Percentiles rank a stretch among this genome's conserved stretches.
Conservation (phyloP, 148 eudicot species). For the Chenopodium suecicum region DNA sequence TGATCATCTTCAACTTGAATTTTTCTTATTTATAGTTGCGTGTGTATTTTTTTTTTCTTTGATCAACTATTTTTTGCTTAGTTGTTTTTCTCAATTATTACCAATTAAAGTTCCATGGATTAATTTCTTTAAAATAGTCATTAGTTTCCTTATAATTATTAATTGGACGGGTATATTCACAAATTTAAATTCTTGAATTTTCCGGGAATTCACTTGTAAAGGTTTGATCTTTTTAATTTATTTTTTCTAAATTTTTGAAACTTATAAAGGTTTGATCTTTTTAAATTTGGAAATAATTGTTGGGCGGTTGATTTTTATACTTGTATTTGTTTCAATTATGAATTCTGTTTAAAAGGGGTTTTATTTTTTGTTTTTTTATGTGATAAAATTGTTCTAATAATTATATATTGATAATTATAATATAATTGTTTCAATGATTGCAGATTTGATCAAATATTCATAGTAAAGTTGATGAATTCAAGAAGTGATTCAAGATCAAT, state of each 20-base stretch:
- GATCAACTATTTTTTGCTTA: not conserved
- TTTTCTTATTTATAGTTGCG: not conserved
- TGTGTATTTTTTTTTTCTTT: not conserved
- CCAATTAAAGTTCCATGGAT: no score
- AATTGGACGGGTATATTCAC: not conserved
- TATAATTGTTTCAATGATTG: not conserved
- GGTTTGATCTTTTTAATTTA: no score
- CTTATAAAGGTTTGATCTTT: not conserved
- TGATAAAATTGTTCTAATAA: no score
- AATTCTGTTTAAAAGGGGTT: no score
- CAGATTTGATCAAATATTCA: conserved; percentile 22
- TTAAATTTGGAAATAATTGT: not conserved
- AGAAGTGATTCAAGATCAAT: conserved; percentile 24
- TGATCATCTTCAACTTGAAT: not conserved
- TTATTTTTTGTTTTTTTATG: no score
- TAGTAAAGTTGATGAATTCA: conserved; percentile 31
- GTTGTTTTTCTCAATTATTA: not conserved
- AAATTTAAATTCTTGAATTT: not conserved
- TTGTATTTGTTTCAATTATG: no score
- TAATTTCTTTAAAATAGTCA: not conserved
- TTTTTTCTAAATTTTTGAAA: no score
- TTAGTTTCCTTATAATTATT: no score
- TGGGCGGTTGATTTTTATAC: not conserved
- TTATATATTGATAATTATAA: not conserved
- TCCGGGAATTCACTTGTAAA: not conserved